A percentile compares a stretch with the other conserved stretches of the same genome.
Conservation (phyloP, 2,329 filamentous ascomycete genomes). For the Hypocreales sp. region DNA sequence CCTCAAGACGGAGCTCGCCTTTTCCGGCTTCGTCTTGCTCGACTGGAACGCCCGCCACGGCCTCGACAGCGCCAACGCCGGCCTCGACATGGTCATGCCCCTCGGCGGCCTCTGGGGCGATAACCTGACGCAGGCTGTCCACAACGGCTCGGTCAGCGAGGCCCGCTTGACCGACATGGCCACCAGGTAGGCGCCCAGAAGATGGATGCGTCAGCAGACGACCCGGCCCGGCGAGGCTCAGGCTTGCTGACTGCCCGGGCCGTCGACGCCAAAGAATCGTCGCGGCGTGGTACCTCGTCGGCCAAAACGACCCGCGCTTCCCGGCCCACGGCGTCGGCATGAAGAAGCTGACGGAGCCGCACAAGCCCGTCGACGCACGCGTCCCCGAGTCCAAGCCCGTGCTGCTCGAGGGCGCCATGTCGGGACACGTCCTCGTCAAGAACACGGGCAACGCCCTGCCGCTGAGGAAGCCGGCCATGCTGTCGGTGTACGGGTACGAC, state of each 20-base stretch:
- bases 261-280: constrained; percentile 34
- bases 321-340: constrained; percentile 33
- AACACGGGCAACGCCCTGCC: constrained; percentile 50
- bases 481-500: constrained; percentile 49
- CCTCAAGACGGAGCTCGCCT: constrained; percentile 46
- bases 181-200: constrained; percentile 29
- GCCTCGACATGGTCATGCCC: constrained; percentile 59
- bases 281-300: constrained; percentile 41
- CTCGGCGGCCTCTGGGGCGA: constrained; percentile 37
- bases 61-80: constrained; percentile 36
- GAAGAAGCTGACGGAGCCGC: constrained; percentile 41
- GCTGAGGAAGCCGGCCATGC: constrained; percentile 34
- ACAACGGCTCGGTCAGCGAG: constrained; percentile 59
- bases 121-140: constrained; percentile 60
- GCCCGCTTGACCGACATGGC: constrained; percentile 67
- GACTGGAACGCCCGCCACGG: constrained; percentile 57
- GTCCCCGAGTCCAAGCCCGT: constrained; percentile 25
- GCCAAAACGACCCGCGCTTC: constrained; percentile 30
- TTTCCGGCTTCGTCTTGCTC: constrained; percentile 52
- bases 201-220: too few species aligned
- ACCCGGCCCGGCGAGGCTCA: too few species aligned
- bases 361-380: constrained; percentile 31
- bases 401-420: constrained; percentile 36
- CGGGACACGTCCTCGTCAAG: constrained; percentile 62
- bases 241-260: too few species aligned